Base-by-base conservation (phyloP, 1,284 basidiomycete species). In the Moesziomyces globuligerus region DNA sequence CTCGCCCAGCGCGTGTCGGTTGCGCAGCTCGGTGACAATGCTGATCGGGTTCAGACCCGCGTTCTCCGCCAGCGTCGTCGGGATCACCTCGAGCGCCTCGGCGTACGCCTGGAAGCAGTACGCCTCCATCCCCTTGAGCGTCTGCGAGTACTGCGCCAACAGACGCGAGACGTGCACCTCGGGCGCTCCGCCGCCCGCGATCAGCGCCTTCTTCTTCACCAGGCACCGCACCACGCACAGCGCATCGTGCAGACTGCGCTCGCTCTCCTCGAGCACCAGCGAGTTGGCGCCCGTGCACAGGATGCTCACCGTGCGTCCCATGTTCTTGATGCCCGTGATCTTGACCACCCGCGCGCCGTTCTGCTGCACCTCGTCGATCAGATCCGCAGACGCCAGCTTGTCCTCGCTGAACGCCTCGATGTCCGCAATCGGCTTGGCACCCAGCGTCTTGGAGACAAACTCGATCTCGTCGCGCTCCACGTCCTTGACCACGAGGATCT, bases 51-150 rank as follows among this genome's bases (percentile, higher is more conserved):
- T 97, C 69, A 99, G 86, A 45, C 96, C 96, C 9, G 96, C 96
- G 82, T 99, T 98, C 85, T 99, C 96, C 10, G 96, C 96, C 9
- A 99, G 87, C 0, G 96, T 99, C 3, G 92, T 97, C 3, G 96
- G 96, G 74, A 99, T 98, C 64, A 98, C 90, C 84, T 98, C 96
- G 56, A 99, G 88, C 6, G 96, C 94, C 81, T 98, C 96, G 34
- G 96, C 94, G 78, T 94, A 99, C 4, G 94, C 94, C 82, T 96
- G 92, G 89, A 95, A 97, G 84, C 96, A 98, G 85, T 98, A 98
- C 7, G 94, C 92, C 84, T 98, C 94, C 91, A 98, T 97, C 50
- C 96, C 95, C 84, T 91, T 96, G 73, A 98, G 87, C 0, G 93
- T 91, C 76, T 96, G 93, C 6, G 94, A 90, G 79, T 96, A 89